phyloP scores from a whole-genome alignment of 2,329 filamentous ascomycete genomes.

The Mollisia scopiformis region DNA sequence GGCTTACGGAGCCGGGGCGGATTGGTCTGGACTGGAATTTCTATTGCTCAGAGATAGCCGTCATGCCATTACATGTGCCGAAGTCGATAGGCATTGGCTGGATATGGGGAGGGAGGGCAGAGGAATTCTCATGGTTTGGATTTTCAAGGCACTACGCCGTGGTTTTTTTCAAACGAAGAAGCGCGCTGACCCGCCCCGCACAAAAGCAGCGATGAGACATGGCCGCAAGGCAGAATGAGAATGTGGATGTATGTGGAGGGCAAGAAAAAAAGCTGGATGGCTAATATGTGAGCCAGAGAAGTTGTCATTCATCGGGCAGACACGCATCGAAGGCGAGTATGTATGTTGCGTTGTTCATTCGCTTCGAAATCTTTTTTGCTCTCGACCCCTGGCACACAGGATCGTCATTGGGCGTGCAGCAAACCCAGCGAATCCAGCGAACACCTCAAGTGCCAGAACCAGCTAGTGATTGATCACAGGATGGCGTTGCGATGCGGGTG shows the following conservation, averaged over 20 bases:
- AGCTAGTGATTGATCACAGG: conserved; percentile 23
- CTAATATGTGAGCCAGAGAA: background rate
- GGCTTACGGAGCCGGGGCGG: conserved; percentile 31
- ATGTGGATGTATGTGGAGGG: conserved; percentile 7
- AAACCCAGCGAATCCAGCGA: conserved; percentile 1
- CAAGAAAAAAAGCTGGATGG: conserved; percentile 15
- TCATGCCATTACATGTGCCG: conserved; percentile 34
- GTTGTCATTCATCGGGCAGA: conserved; percentile 22
- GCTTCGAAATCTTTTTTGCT: background rate
- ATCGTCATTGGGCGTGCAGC: conserved; percentile 2
- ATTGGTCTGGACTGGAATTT: conserved; percentile 34
- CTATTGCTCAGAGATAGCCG: conserved; percentile 39
- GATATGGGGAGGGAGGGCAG: conserved; percentile 19
- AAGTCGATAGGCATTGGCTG: conserved; percentile 30
- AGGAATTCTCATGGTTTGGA: conserved; percentile 19
- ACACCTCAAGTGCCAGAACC: background rate
- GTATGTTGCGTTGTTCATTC: conserved; percentile 4
- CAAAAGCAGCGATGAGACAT: conserved; percentile 28
- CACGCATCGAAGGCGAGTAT: conserved; percentile 24
- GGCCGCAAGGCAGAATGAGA: conserved; percentile 11
- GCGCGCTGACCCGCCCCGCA: conserved; percentile 41
- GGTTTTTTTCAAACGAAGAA: conserved; percentile 39
- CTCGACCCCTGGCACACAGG: background rate
- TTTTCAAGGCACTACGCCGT: conserved; percentile 15
- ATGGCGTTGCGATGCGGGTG: conserved; percentile 20